phyloP scores from a whole-genome alignment of 139 green algal genomes.

The Zygnema circumcarinatum region DNA sequence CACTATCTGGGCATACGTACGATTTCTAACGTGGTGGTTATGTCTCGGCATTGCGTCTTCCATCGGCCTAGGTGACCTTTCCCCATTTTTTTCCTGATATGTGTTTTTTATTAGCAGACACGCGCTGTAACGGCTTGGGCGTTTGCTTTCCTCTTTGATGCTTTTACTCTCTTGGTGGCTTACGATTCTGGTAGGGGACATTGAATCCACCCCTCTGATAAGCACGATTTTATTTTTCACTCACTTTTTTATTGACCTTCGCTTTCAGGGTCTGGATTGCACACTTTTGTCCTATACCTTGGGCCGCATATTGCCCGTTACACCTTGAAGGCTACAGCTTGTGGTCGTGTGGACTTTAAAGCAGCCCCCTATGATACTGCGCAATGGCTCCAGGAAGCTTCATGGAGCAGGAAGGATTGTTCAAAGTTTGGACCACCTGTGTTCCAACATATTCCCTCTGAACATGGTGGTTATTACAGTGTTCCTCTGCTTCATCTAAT shows the following conservation, averaged over 20 bases:
- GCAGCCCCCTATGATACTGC: constrained; percentile 43
- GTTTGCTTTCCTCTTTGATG: too few species aligned
- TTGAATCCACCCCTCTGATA: neutral
- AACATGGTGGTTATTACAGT: constrained; percentile 53
- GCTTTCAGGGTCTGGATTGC: constrained; percentile 45
- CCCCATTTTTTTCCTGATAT: neutral
- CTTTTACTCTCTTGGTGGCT: constrained; percentile 2
- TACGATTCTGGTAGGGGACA: neutral
- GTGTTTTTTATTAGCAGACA: neutral
- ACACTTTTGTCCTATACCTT: constrained; percentile 65
- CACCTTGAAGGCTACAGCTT: constrained; percentile 54
- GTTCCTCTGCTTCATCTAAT: constrained; percentile 43
- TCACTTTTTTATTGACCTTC: neutral
- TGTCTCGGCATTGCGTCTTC: constrained; percentile 51
- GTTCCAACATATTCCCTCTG: constrained; percentile 33
- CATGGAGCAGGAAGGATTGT: constrained; percentile 48
- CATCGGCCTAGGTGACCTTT: constrained; percentile 52
- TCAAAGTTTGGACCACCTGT: constrained; percentile 45
- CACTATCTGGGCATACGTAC: constrained; percentile 14
- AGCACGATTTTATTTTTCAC: neutral
- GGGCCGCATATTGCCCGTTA: constrained; percentile 56
- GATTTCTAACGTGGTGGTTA: constrained; percentile 49
- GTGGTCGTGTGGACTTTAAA: constrained; percentile 60
- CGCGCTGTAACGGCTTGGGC: neutral
- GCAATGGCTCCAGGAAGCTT: constrained; percentile 49